Evolutionary conservation across 495 filamentous ascomycete genomes (phyloP), one percentile per base, ranked within the genome.

Genomic region (Aspergillus hancockii): DNA sequence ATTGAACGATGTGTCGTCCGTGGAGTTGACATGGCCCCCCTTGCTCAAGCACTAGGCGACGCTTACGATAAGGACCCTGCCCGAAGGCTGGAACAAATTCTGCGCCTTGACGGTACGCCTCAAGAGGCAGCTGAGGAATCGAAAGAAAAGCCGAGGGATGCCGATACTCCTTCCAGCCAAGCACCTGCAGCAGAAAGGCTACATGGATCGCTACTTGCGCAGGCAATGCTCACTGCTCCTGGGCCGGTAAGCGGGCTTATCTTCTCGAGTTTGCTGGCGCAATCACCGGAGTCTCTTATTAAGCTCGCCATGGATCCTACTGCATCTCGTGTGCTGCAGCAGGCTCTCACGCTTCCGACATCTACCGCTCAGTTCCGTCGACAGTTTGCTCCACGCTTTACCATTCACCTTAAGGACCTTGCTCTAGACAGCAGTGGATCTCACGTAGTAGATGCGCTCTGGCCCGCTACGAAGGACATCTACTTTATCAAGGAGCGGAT

Each of bases 1-100:
- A 87, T 98, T 57, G 92, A 97, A 71, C 83, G 92, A 58, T 96
- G 90, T 67, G 71, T 82, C 16, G 81, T 85, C n/a, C 84, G 91
- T 67, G 80, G 71, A 14, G 73, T 87, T 12, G 81, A 91, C 63
- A 83, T 85, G 1, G 72, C 79, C 19, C 74, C 76, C 13, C 75
- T 94, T 16, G 85, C 87, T 1, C 79, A 78, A 38, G 80, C 83
- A 16, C 73, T 95, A 8, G 74, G 85, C 50, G 60, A 71, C 18
- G 82, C 86, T 25, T 85, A 86, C 63, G 81, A 82, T 52, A 72
- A 74, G 45, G 76, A 88, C 61, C 78, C 79, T 59, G 72, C 80
- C 64, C 67, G 76, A 25, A 72, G 85, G 31, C 70, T 90, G 1
- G 70, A 78, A 5, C 82, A 81, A 55, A 81, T 89, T 55, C 87